Evolutionary conservation across 805 yeast genomes (phyloP), one percentile per base, ranked within the genome.

Genomic region (Schizosaccharomyces japonicus): DNA sequence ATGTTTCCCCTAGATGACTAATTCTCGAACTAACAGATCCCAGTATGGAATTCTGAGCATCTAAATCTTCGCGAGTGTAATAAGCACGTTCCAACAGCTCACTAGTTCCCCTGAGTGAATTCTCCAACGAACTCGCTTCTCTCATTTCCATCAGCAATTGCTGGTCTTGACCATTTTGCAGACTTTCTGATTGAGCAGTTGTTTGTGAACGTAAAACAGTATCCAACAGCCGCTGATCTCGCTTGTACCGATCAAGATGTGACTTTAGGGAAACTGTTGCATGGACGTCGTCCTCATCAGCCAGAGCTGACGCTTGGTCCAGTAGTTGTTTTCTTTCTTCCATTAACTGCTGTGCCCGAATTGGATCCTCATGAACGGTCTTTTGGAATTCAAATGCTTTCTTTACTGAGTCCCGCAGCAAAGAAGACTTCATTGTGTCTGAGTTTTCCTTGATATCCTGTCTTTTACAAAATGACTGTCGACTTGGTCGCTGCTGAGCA

Each of bases 311-410:
- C 13, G 42, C 42, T 36, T 36, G 27, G 17, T 36, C 42, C 7
- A 36, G 23, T n/a, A 36, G 42, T 23, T 36, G 25, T 10, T 27
- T 17, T 17, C 42, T 17, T 36, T 36, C 42, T 23, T 36, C 42
- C 27, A 36, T 5, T 23, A 36, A 23, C 13, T 19, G 17, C 23
- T 36, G 15, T 19, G 42, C 42, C 23, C 23, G 42, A 4, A 5
- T 36, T 7, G 42, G 42, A 36, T 36, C 42, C 5, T 23, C 23
- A 7, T 36, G 42, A 6, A 36, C 5, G 1, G 8, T n/a, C 11
- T 23, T 36, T 36, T 36, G 42, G 23, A 36, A 36, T 23, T 36
- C 27, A 36, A 27, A 36, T 8, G 42, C 42, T 19, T 36, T 36
- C 23, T 36, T 36, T 5, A 36, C 42, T 13, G 42, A 36, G 13